A percentile compares a stretch with the other conserved stretches of the same genome.
These are phyloP conservation scores for Termitomyces sp. DNA, from an alignment of 768 basidiomycete genomes.

Conservation along the genomic window DNA sequence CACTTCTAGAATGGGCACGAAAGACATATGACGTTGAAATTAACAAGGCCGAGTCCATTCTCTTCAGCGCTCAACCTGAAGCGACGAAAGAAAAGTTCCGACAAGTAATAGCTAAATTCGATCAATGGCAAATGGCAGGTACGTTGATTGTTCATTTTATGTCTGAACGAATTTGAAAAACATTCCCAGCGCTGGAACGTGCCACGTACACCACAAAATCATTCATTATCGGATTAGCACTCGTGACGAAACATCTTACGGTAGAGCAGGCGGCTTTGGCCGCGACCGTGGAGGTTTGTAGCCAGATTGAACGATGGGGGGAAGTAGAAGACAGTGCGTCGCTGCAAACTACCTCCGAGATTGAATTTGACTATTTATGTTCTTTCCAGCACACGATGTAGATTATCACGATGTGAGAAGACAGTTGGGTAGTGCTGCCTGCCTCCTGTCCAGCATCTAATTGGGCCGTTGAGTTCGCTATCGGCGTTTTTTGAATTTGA, in stretches of 20 bases:
- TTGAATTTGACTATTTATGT: constrained; percentile 5
- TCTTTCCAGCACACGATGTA: constrained; percentile 84
- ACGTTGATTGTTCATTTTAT: constrained; percentile 19
- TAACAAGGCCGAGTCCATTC: constrained; percentile 64
- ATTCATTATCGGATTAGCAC: constrained; percentile 81
- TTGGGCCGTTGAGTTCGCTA: not conserved
- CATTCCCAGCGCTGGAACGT: constrained; percentile 79
- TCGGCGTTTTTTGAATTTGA: not conserved
- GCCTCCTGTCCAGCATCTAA: constrained; percentile 43
- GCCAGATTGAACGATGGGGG: constrained; percentile 98
- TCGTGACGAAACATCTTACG: constrained; percentile 71
- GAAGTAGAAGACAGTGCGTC: constrained; percentile 97
- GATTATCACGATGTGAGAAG: constrained; percentile 92
- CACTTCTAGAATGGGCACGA: constrained; percentile 77
- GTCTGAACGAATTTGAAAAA: not conserved
- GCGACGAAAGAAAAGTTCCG: constrained; percentile 63
- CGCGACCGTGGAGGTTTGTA: constrained; percentile 88
- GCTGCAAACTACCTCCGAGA: constrained; percentile 1
- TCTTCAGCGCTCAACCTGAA: constrained; percentile 65
- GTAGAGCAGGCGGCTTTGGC: constrained; percentile 85
- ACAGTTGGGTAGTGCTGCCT: constrained; percentile 78
- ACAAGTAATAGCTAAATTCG: constrained; percentile 55
- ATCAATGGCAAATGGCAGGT: constrained; percentile 91
- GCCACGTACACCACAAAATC: constrained; percentile 89
- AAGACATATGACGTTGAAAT: constrained; percentile 66